phyloP scores from a whole-genome alignment of 352 stramenopile species.

The Globisporangium barbulae region DNA sequence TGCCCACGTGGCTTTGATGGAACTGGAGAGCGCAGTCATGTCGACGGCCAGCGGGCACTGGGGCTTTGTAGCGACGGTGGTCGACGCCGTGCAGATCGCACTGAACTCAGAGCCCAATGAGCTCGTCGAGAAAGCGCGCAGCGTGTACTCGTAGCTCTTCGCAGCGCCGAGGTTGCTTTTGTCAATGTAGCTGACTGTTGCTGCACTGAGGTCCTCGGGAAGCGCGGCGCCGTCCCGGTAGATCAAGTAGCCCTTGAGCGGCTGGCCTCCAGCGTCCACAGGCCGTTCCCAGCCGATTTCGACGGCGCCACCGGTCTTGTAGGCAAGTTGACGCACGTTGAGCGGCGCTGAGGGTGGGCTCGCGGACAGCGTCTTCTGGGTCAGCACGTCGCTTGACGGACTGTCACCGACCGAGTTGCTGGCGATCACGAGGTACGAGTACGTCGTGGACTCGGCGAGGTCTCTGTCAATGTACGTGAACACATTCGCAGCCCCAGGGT shows the following conservation, averaged over 20 bases:
- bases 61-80: conserved; percentile 32
- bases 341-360: conserved; percentile 45
- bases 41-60: conserved; percentile 18
- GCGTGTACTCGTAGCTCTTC: conserved; percentile 46
- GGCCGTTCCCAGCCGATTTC: conserved; percentile 51
- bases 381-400: conserved; percentile 26
- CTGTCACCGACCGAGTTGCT: conserved; percentile 39
- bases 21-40: conserved; percentile 27
- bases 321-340: conserved; percentile 36
- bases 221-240: conserved; percentile 45
- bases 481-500: conserved; percentile 16
- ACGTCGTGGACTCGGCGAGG: conserved; percentile 44
- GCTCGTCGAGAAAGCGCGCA: conserved; percentile 37
- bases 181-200: conserved; percentile 30
- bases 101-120: conserved; percentile 42
- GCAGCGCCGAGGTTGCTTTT: conserved; percentile 26
- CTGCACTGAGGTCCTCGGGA: conserved; percentile 21
- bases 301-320: conserved; percentile 52
- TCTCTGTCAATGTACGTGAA: conserved; percentile 40
- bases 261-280: conserved; percentile 49
- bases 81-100: conserved; percentile 26
- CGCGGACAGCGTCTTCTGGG: conserved; percentile 31
- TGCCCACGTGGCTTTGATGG: conserved; percentile 34
- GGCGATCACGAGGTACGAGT: conserved; percentile 41
- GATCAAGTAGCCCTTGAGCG: conserved; percentile 41